Evolutionary conservation across 805 yeast genomes (phyloP).

Genomic region (Barnettozyma salicaria): DNA sequence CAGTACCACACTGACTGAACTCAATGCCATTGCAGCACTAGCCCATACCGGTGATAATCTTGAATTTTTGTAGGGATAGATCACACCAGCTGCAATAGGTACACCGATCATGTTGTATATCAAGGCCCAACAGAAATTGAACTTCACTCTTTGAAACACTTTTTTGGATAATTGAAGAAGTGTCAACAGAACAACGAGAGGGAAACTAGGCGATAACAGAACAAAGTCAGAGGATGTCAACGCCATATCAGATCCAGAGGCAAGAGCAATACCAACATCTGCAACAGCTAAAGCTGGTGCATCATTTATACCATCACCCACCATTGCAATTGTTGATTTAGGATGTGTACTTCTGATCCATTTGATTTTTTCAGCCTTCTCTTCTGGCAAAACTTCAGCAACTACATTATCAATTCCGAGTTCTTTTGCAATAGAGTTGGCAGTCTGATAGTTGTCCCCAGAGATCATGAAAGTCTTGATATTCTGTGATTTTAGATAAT

Average conservation of each 20-base stretch:
- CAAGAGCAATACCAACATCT: conserved; percentile 72
- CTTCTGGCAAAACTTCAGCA: conserved; percentile 70
- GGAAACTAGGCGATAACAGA: conserved; percentile 46
- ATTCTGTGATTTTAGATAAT: conserved; percentile 32
- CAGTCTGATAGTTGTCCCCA: conserved; percentile 67
- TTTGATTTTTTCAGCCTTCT: conserved; percentile 55
- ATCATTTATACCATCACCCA: conserved; percentile 81
- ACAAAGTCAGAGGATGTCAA: conserved; percentile 71
- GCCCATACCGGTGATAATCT: conserved; percentile 60
- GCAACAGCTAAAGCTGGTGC: conserved; percentile 75
- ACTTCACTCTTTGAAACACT: conserved; percentile 47
- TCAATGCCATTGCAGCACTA: conserved; percentile 59
- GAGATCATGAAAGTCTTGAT: conserved; percentile 71
- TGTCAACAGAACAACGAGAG: conserved; percentile 46
- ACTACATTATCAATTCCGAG: conserved; percentile 57
- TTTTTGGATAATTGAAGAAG: conserved; percentile 45
- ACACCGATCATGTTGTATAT: conserved; percentile 51
- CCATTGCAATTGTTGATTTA: conserved; percentile 49
- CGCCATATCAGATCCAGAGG: conserved; percentile 73
- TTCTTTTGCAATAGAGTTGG: conserved; percentile 57
- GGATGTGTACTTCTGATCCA: conserved; percentile 43
- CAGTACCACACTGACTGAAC: conserved; percentile 51
- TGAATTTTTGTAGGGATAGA: conserved; percentile 49
- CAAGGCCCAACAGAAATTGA: conserved; percentile 57
- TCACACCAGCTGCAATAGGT: conserved; percentile 64